Percentiles rank a stretch among this genome's conserved stretches.
phyloP scores from a whole-genome alignment of 331 rosid species.

The Pyracantha coccinea region DNA sequence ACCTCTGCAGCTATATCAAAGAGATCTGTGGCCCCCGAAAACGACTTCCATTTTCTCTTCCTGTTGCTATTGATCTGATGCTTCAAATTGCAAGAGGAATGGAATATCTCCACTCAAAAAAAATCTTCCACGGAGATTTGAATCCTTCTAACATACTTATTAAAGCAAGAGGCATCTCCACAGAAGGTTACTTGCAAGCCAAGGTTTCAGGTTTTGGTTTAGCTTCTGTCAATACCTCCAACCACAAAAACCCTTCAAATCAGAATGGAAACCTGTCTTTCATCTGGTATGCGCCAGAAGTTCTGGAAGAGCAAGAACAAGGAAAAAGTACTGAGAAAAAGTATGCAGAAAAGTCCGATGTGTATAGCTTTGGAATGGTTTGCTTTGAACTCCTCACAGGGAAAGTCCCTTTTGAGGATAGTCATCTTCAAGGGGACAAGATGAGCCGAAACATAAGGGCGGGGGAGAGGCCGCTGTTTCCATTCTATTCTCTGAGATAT shows the following conservation, averaged over 20 bases:
- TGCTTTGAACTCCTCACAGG: constrained; percentile 90
- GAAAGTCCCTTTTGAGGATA: constrained; percentile 87
- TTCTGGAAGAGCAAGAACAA: constrained; percentile 76
- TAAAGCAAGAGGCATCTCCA: constrained; percentile 41
- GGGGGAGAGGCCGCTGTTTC: constrained; percentile 84
- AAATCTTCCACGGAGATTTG: constrained; percentile 60
- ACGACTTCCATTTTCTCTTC: constrained; percentile 56
- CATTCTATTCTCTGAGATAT: constrained; percentile 54
- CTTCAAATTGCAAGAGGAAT: constrained; percentile 90
- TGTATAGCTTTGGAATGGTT: constrained; percentile 90
- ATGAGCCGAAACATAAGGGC: constrained; percentile 85
- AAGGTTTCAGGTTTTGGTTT: constrained; percentile 71
- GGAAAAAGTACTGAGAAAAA: constrained; percentile 28
- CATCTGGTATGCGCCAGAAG: constrained; percentile 87
- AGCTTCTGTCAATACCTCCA: constrained; percentile 27
- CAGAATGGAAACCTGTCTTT: constrained; percentile 51
- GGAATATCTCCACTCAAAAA: constrained; percentile 73
- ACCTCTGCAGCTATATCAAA: constrained; percentile 47
- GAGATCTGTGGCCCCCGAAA: constrained; percentile 55
- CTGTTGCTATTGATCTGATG: constrained; percentile 73
- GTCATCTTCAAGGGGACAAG: constrained; percentile 89
- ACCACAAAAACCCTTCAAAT: constrained; percentile 38
- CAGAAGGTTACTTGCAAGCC: constrained; percentile 60
- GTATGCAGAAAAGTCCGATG: constrained; percentile 71
- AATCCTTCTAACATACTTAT: constrained; percentile 66